phyloP scores from a whole-genome alignment of 2,329 filamentous ascomycete species.

The Didymella exigua region DNA sequence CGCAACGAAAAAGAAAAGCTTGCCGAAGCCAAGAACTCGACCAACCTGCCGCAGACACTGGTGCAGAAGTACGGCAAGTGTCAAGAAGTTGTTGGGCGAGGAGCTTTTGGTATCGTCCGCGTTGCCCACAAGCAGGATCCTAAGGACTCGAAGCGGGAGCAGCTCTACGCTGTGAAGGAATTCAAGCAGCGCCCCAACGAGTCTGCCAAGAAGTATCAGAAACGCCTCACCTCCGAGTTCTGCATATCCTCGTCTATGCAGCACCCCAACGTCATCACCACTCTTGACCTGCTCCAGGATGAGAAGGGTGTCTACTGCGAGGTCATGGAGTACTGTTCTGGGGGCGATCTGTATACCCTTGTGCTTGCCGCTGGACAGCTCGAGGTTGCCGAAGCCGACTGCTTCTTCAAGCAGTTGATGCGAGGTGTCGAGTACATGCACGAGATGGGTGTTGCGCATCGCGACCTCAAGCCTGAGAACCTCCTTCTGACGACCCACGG shows the following conservation, averaged over 20 bases:
- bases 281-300: constrained; percentile 91
- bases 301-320: constrained; percentile 98
- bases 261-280: constrained; percentile 98
- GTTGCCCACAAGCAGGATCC: constrained; percentile 96
- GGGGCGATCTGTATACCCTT: constrained; percentile 92
- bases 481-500: constrained; percentile 90
- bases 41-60: constrained; percentile 76
- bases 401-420: constrained; percentile 99
- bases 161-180: constrained; percentile 96
- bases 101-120: constrained; percentile 94
- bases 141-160: constrained; percentile 76
- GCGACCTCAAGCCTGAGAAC: constrained; percentile 96
- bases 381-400: constrained; percentile 91
- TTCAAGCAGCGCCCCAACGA: constrained; percentile 94
- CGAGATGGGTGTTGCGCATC: constrained; percentile 98
- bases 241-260: constrained; percentile 97
- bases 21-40: constrained; percentile 76
- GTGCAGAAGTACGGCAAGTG: constrained; percentile 99
- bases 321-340: constrained; percentile 99
- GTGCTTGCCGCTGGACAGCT: constrained; percentile 90
- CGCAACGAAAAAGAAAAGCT: constrained; percentile 82
- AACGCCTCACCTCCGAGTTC: constrained; percentile 94
- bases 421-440: constrained; percentile 98
- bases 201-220: constrained; percentile 96
- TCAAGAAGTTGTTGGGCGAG: constrained; percentile 93